Evolutionary conservation across 805 yeast species (phyloP), one percentile per base, ranked within the genome.

Genomic region (Lipomyces yamadae): DNA sequence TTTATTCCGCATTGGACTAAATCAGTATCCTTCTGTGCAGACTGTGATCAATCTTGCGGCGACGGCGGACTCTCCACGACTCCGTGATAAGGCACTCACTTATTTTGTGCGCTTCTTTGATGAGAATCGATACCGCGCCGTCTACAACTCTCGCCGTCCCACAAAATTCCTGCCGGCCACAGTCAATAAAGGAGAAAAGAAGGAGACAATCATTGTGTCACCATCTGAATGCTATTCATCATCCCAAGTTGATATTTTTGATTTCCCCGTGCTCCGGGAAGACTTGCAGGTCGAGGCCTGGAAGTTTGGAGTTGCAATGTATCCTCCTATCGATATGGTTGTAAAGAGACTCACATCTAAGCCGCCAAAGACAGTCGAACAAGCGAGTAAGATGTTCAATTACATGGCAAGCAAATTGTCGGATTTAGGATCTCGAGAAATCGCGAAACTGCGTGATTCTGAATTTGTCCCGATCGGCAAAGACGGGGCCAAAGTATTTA

Each of bases 1-100:
- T 33, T 64, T 79, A 61, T 70, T 62, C 39, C 63, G 65, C 15
- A 64, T 80, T 13, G 81, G 82, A 0, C 50, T 79, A 61, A 65
- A 64, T 32, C 58, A 56, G 11, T 67, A 57, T 37, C 81, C 82
- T 0, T 4, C 72, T 7, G 70, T 72, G 5, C 56, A 62, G 1
- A 70, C 62, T 24, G 65, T 80, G 56, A 70, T 77, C 56, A 32
- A 56, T 4, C 52, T 50, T 1, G 74, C 72, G 1, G 61, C 64
- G 11, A 30, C 50, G 10, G 61, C 63, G 8, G n/a, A 61, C 60
- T 4, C 63, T 24, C 58, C 63, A 18, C 61, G 42, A 30, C 54
- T 50, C 8, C 60, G 76, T 13, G 61, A 67, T 15, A 61, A 67
- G 0, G 79, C 78, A 0, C 56, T 78, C 8, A 45, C 58, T 8